Base-by-base conservation (phyloP, 139 green algal species). In the Coelastrella sp. region DNA sequence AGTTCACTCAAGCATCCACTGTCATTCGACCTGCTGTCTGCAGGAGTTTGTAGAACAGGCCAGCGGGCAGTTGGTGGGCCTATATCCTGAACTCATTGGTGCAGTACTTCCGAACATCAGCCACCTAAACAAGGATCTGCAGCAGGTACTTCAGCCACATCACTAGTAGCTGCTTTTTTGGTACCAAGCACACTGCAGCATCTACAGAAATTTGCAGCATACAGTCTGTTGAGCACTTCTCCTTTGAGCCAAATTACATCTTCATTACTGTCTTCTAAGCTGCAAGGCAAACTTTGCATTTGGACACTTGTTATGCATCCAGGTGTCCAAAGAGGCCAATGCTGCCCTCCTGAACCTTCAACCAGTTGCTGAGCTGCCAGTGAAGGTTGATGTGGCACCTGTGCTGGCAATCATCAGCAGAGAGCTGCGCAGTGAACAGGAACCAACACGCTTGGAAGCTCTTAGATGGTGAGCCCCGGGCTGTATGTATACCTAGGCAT, bases 21-120 rank as follows among this genome's bases (percentile, higher is more conserved):
- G n/a, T n/a, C n/a, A n/a, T n/a, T n/a, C n/a, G n/a, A n/a, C n/a
- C n/a, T n/a, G n/a, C n/a, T n/a, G n/a, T n/a, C n/a, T 38, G 73
- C 45, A 91, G 40, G 90, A 93, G 48, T 95, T 98, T 86, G 90
- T 98, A 35, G 88, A 88, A 75, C 81, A 93, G 60, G 93, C 87
- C 15, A 84, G 84, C 3, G 62, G 53, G 3, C 82, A 93, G 87
- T 86, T 99, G 74, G 80, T 95, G 79, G 89, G 83, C 1, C 91
- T 94, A 53, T 96, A 96, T 64, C 91, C 92, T 17, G 73, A 89
- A 48, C 90, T 98, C 9, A 90, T 99, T 60, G 88, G 82, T 1
- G 92, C 93, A 13, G 90, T 98, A 48, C 93, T 98, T 80, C 92
- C 92, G 30, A 96, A 94, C 88, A 94, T 98, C 72, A 92, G 89